Conservation (phyloP, 371 early-diverging fungal species). For the Mucor racemosus region DNA sequence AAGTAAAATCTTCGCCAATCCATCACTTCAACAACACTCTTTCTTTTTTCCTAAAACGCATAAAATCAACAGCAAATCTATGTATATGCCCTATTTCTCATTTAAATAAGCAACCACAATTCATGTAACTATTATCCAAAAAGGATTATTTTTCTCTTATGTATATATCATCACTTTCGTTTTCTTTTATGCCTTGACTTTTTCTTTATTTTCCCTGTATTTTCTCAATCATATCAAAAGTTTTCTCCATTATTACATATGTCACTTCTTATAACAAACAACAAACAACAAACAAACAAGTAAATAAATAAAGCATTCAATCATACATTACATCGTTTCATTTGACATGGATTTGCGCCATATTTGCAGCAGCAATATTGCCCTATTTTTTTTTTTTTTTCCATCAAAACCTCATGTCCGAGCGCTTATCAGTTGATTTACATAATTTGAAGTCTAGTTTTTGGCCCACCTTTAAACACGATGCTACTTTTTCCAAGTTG, state of each 20-base stretch:
- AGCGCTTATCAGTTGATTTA: not conserved
- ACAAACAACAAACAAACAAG: not conserved
- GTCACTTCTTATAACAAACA: not conserved
- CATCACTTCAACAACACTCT: not conserved
- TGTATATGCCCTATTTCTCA: not conserved
- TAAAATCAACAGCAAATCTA: not conserved
- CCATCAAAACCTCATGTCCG: not conserved
- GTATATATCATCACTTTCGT: not conserved
- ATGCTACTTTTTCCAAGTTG: not conserved
- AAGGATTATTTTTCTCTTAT: not conserved
- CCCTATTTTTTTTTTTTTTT: not conserved
- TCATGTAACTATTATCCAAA: not conserved
- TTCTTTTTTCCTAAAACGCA: not conserved
- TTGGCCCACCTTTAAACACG: not conserved
- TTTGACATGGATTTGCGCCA: not conserved
- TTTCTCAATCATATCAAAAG: not conserved
- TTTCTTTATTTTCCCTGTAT: not conserved
- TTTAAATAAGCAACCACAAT: not conserved
- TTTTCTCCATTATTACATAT: not conserved
- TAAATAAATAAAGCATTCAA: not conserved
- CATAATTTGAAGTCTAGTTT: too few species aligned
- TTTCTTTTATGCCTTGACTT: not conserved
- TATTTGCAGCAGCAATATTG: too few species aligned
- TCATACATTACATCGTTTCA: not conserved
- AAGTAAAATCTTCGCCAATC: constrained; percentile 16